Base-by-base conservation (phyloP, 1,284 basidiomycete species). In the Ceratobasidium sp. region DNA sequence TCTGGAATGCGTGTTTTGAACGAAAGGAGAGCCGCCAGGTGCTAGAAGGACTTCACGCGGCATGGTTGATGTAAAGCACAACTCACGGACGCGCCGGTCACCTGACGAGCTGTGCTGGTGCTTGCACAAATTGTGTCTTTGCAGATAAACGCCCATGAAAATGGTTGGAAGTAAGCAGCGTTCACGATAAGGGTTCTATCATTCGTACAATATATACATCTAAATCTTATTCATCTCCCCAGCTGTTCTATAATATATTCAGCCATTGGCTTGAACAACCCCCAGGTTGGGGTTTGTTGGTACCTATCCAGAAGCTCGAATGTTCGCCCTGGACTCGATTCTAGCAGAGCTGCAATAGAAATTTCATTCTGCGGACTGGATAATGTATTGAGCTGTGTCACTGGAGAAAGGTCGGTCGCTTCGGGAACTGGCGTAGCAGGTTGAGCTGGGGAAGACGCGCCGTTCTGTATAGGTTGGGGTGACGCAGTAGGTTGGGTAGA, bases 261-360 rank as follows among this genome's bases (percentile, higher is more conserved):
- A 57, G 86, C 85, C 73, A 94, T 91, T 17, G 82, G 82, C 80
- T 84, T 82, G 83, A 94, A 93, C 62, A 93, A 82, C 82, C 86
- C 87, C 73, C 89, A 89, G 1, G 92, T 92, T 10, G 90, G 85
- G 50, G 93, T 95, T 81, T 84, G 84, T 81, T 85, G 80, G 82
- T 95, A 95, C 78, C 86, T 84, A 70, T 84, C 83, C 73, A 92
- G 83, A 79, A 94, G 84, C 33, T 82, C 83, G 81, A 90, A 91
- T 28, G 65, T 40, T 13, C 73, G 68, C 38, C 73, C 75, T 20
- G 79, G 80, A 71, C 78, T 71, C 20, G 81, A 78, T 52, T 75
- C 80, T 52, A 50, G 74, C 61, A 81, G 79, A 46, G 81, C 81
- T 52, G 78, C 82, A 67, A 61, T 75, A 77, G 71, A 80, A 57